Evolutionary conservation across 2,329 filamentous ascomycete genomes (phyloP).

Genomic region (Fusarium newnesense): DNA sequence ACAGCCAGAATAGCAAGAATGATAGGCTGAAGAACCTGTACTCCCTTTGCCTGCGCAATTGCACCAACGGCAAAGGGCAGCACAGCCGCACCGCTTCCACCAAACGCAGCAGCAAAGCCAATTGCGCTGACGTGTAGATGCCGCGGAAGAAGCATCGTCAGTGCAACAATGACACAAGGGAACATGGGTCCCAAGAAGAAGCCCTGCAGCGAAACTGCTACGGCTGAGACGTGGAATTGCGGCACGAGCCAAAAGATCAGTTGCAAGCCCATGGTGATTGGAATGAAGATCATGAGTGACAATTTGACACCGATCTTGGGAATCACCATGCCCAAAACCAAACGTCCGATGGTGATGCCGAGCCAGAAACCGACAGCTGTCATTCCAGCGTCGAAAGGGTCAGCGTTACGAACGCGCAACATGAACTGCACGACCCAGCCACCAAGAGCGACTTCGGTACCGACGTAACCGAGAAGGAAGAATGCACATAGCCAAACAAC

Average conservation of each 20-base stretch:
- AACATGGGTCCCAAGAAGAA: conserved; percentile 85
- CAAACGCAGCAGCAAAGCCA: conserved; percentile 81
- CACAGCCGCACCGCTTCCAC: conserved; percentile 75
- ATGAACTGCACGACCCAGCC: conserved; percentile 90
- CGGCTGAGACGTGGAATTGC: conserved; percentile 77
- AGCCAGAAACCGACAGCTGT: conserved; percentile 84
- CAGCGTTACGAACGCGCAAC: conserved; percentile 75
- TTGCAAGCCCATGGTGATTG: conserved; percentile 70
- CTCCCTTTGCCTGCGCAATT: conserved; percentile 67
- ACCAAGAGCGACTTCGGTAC: conserved; percentile 79
- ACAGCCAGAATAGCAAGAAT: conserved; percentile 61
- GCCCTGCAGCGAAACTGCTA: conserved; percentile 76
- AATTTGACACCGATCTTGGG: conserved; percentile 75
- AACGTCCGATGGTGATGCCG: conserved; percentile 76
- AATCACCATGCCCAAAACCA: conserved; percentile 18
- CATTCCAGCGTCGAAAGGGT: conserved; percentile 76
- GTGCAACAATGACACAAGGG: conserved; percentile 75
- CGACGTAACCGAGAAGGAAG: conserved; percentile 81
- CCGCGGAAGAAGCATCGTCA: conserved; percentile 74
- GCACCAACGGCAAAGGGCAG: conserved; percentile 74
- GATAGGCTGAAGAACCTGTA: conserved; percentile 66
- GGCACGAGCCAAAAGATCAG: conserved; percentile 86
- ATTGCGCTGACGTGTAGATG: conserved; percentile 80
- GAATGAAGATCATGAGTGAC: conserved; percentile 69
- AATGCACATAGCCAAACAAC: conserved; percentile 75